phyloP scores from a whole-genome alignment of 2,329 filamentous ascomycete species.

The Metarhizium brunneum region DNA sequence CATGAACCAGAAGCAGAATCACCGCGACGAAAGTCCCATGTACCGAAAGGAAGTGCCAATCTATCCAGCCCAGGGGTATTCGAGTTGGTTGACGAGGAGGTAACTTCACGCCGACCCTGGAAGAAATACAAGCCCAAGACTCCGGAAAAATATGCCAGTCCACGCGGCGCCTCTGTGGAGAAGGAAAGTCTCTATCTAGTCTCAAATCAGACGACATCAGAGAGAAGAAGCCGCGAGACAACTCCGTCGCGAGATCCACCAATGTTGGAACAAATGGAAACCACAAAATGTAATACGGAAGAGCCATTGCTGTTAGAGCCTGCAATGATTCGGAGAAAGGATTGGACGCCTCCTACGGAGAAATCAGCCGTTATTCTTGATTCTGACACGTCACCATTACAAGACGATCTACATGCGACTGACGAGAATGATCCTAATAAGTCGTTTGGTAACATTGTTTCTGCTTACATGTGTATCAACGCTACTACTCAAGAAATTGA shows the following conservation, averaged over 20 bases:
- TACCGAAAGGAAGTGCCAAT: neutral
- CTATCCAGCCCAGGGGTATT: neutral
- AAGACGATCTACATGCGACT: slow-evolving; percentile 7
- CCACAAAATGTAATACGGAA: slow-evolving; percentile 2
- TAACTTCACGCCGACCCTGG: slow-evolving; percentile 22
- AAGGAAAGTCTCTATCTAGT: too few relatives aligned
- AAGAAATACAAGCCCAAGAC: slow-evolving; percentile 24
- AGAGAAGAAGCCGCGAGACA: neutral
- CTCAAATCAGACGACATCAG: neutral
- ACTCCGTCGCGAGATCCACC: neutral
- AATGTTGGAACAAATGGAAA: neutral
- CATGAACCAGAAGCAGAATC: neutral
- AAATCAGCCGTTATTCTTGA: slow-evolving; percentile 21
- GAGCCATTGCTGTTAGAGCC: slow-evolving; percentile 30
- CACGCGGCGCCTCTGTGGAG: neutral
- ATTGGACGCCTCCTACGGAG: slow-evolving; percentile 59
- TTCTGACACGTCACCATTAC: slow-evolving; percentile 20
- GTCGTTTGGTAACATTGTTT: slow-evolving; percentile 35
- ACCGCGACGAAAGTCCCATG: neutral
- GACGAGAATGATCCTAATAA: slow-evolving; percentile 11
- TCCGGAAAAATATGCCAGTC: neutral
- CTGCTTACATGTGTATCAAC: slow-evolving; percentile 29
- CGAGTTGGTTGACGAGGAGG: neutral
- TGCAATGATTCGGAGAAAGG: slow-evolving; percentile 45
- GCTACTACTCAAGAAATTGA: slow-evolving; percentile 1